These are phyloP conservation scores for Ceriops decandra DNA, from an alignment of 345 rosid genomes.

Conservation along the genomic window DNA sequence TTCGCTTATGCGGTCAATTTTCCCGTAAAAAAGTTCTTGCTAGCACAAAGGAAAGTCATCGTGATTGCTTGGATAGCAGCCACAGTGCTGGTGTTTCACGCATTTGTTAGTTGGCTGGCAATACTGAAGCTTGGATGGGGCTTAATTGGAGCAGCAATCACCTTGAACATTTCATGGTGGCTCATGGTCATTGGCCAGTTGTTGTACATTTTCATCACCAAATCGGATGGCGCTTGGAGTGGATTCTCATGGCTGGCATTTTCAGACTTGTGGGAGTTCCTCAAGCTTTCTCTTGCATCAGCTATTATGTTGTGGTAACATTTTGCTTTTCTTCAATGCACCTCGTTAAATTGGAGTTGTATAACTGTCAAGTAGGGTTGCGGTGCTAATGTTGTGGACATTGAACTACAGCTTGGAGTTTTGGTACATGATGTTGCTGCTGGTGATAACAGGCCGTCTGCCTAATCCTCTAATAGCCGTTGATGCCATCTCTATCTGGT, in stretches of 20 bases:
- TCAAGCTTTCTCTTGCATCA: constrained; percentile 85
- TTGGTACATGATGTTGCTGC: constrained; percentile 81
- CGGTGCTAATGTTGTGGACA: neutral
- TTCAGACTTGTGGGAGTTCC: constrained; percentile 63
- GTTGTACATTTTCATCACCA: constrained; percentile 72
- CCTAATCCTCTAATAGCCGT: constrained; percentile 72
- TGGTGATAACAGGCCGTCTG: constrained; percentile 76
- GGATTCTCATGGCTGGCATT: constrained; percentile 91
- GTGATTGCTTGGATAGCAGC: constrained; percentile 83
- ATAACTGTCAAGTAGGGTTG: neutral
- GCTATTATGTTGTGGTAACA: constrained; percentile 85
- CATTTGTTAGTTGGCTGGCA: constrained; percentile 68
- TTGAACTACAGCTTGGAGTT: constrained; percentile 73
- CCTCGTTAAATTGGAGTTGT: neutral
- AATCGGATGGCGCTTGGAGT: constrained; percentile 89
- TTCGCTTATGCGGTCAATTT: constrained; percentile 85
- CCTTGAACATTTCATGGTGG: constrained; percentile 88
- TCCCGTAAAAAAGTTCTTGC: constrained; percentile 86
- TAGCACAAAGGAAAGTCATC: constrained; percentile 76
- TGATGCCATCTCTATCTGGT: constrained; percentile 93
- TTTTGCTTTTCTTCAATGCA: neutral
- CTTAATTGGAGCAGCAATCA: constrained; percentile 77
- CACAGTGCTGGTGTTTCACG: constrained; percentile 53
- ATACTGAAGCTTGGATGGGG: constrained; percentile 78
- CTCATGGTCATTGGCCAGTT: constrained; percentile 60